These are phyloP conservation scores for Plantago ovata DNA, from an alignment of 257 asterid genomes.

Conservation along the genomic window DNA sequence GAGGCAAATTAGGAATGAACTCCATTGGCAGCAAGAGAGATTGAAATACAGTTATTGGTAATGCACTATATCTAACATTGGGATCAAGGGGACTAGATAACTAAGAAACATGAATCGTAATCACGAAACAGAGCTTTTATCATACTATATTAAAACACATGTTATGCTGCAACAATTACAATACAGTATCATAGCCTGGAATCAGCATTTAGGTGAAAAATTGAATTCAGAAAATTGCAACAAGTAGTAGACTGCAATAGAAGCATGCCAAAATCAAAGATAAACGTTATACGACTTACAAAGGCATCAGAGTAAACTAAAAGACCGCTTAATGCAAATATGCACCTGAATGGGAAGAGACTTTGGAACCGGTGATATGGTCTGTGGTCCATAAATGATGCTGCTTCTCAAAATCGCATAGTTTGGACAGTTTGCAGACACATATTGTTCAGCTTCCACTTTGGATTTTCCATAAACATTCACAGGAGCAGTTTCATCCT, in stretches of 20 bases:
- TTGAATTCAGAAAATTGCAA: background rate
- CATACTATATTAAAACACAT: background rate
- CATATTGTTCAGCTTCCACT: slow-evolving; percentile 73
- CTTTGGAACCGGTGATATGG: slow-evolving; percentile 77
- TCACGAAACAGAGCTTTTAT: background rate
- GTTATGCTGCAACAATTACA: background rate
- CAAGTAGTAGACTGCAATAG: background rate
- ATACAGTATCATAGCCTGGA: too few species aligned
- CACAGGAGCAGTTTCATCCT: slow-evolving; percentile 78
- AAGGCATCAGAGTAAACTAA: too few species aligned
- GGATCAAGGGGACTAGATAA: too few species aligned
- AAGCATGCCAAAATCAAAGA: slow-evolving; percentile 5
- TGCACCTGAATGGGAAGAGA: slow-evolving; percentile 90
- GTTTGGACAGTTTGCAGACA: slow-evolving; percentile 53
- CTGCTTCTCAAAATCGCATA: slow-evolving; percentile 92
- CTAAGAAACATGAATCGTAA: too few species aligned
- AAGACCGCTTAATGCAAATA: slow-evolving; percentile 14
- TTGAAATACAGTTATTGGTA: too few species aligned
- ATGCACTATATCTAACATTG: too few species aligned
- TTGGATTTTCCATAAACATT: slow-evolving; percentile 92
- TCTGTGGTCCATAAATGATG: slow-evolving; percentile 90
- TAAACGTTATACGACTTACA: slow-evolving; percentile 15
- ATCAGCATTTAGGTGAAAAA: slow-evolving; percentile 7
- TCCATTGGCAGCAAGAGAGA: too few species aligned
- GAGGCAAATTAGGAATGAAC: too few species aligned